Base-by-base conservation (phyloP, 2,329 filamentous ascomycete genomes). In the Uncinocarpus reesii region DNA sequence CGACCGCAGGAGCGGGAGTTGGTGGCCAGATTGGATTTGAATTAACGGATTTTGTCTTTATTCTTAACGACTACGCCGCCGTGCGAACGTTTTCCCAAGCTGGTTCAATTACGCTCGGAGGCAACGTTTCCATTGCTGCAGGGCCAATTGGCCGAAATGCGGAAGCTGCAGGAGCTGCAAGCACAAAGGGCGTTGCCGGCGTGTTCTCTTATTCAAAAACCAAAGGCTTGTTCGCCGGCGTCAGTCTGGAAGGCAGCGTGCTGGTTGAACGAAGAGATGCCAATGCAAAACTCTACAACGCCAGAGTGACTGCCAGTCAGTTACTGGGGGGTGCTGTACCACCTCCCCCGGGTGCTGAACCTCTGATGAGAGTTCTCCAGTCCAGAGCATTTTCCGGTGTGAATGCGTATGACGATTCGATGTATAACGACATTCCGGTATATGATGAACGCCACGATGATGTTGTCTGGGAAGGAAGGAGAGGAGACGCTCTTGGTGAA, bases 151-250 rank as follows among this genome's bases (percentile, higher is more conserved):
- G 92, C 47, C 79, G 92, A 59, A 96, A 95, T 67, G 92, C 90
- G 38, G 92, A 98, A 68, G 92, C 92, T 10, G 90, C 92, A 29
- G 92, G 92, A 54, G 90, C 89, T 11, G 92, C 92, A 6, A 95
- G 86, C 57, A 75, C 94, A 54, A 90, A 81, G 71, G 82, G 87
- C 54, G 84, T 96, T 7, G 85, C 89, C 0, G 92, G 86, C 46
- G 83, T 98, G 42, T 98, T 98, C 73, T 86, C 86, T 60, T 98
- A 98, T 74, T 92, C 84, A 65, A 96, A 95, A 71, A 98, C 92
- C 10, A 96, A 95, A 72, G 92, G 92, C 16, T 72, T 98, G 26
- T 98, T 98, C 59, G 92, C 92, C 4, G 92, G 92, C 62, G 89
- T 98, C 41, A 93, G 86, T 57, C 72, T 98, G 56, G 92, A 98